Evolutionary conservation across 257 asterid species (phyloP), one percentile per base, ranked within the genome.

Genomic region (Verbena officinalis): DNA sequence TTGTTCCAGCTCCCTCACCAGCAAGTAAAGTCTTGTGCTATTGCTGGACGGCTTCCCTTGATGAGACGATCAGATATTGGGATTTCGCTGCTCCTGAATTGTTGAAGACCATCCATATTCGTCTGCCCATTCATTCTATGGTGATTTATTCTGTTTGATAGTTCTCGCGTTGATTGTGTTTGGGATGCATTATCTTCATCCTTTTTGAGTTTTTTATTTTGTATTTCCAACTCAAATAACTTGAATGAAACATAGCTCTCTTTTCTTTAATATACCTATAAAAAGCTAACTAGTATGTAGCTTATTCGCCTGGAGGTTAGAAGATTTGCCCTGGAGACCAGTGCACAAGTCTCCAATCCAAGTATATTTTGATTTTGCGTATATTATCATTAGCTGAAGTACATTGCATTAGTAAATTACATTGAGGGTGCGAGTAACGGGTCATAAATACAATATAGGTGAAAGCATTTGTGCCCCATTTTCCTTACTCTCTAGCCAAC

Each of bases 31-130:
- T 83, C 4, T 64, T 88, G 70, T 76, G 80, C 71, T 73, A 83
- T 73, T 93, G 99, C 70, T 93, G 94, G 92, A 93, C 99, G 11
- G 69, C 99, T 7, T 90, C 99, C 27, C 89, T 84, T 30, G 97
- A 93, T 79, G 97, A 97, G 21, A 90, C 85, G 15, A 86, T 93
- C 73, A 90, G 67, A 78, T 84, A 84, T 55, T 93, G 99, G 99
- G 96, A 93, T 55, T 93, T 87, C 38, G 75, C 88, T 2, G 89
- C 80, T 24, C 89, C 95, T 8, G 92, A 86, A 55, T 65, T 81
- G 66, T 80, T 90, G 77, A 90, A 54, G 80, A 86, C 83, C 11
- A 78, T 93, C 24, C 72, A 81, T 46, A 68, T 83, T 73, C 70
- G 68, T 51, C 64, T 75, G 42, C 95, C 97, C 12, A 81, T 93